Percentiles rank a stretch among this genome's conserved stretches.
phyloP scores from a whole-genome alignment of 208 protist genomes.

The Entamoeba moshkovskii region DNA sequence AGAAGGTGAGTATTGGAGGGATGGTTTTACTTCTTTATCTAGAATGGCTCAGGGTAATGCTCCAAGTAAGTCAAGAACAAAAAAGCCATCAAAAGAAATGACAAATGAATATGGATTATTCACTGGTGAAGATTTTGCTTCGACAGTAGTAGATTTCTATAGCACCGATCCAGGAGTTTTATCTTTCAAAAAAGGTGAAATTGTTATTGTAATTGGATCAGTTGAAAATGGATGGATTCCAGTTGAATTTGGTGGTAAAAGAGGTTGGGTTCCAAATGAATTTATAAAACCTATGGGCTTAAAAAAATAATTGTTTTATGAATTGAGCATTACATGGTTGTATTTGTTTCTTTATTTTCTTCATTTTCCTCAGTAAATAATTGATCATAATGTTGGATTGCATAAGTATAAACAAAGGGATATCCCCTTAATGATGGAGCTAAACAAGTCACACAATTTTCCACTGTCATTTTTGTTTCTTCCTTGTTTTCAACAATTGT shows the following conservation, averaged over 20 bases:
- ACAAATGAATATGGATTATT: background rate
- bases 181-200: background rate
- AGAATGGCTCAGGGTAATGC: background rate
- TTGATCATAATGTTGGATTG: background rate
- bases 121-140: background rate
- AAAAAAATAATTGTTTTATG: background rate
- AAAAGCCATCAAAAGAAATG: background rate
- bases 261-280: background rate
- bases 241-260: background rate
- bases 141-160: background rate
- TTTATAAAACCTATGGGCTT: background rate
- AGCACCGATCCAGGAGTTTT: background rate
- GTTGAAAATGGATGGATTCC: background rate
- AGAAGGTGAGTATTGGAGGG: background rate
- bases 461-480: background rate
- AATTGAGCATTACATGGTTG: background rate
- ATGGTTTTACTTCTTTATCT: background rate
- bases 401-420: background rate
- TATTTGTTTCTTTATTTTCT: no score
- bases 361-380: background rate
- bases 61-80: background rate
- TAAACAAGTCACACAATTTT: background rate
- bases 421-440: background rate
- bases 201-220: background rate
- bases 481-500: background rate